Evolutionary conservation across 139 green algal species (phyloP), one percentile per base, ranked within the genome.

Genomic region (Chlamydomonas applanata): DNA sequence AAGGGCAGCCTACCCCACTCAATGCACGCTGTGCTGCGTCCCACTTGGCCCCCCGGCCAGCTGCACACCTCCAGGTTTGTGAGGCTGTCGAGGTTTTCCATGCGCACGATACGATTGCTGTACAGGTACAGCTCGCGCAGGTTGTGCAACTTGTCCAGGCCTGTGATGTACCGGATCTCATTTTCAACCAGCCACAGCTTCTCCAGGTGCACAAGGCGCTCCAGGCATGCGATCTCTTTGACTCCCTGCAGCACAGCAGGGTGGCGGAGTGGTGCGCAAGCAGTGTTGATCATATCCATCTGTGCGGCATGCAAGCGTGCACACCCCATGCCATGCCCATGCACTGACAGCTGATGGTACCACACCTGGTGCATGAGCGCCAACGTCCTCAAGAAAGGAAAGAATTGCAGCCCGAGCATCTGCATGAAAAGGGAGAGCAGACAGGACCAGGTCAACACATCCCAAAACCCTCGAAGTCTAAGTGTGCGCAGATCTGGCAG

Each of bases 151-250:
- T 27, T 16, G 27, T 75, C 64, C n/a, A 93, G 82, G 29, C 85
- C 87, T 24, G 79, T 33, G 32, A 94, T 91, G 25, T 27, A 36
- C 33, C 35, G 69, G 33, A 94, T 85, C 24, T 83, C 46, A 65
- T 89, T 89, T 74, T 94, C 88, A 33, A 80, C 73, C 20, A 94
- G 77, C 86, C 85, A 93, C 24, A 94, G 83, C 72, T 81, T 79
- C 69, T 90, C 69, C 34, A 94, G 84, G 9, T 75, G 49, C 7
- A 73, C 49, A 40, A 82, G 91, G 29, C 45, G 49, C 25, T 88
- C 76, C 63, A 94, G 77, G 22, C 71, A 68, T 14, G 84, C 63
- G n/a, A 94, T 91, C 30, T 77, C 76, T 24, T 69, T 79, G 35
- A 93, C 79, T 29, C 77, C 69, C 85, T 92, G 82, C 13, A 4